Evolutionary conservation across 495 filamentous ascomycete genomes (phyloP).

Genomic region (Penicillium soppii): DNA sequence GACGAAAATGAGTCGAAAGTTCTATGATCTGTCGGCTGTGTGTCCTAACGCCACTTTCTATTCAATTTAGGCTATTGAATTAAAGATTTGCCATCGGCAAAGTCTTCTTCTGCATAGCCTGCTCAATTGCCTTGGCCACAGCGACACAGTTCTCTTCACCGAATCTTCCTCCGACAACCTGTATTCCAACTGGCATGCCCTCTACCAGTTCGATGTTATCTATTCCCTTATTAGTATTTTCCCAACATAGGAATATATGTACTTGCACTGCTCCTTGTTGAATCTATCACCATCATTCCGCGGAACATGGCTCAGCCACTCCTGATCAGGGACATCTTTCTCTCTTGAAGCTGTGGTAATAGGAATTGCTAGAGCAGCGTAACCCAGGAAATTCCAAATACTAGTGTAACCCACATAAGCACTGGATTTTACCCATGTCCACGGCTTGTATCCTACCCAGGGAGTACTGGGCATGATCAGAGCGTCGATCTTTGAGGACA

Average conservation of each 20-base stretch:
- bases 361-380: conserved; percentile 58
- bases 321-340: conserved; percentile 27
- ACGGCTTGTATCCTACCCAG: conserved; percentile 51
- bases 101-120: conserved; percentile 18
- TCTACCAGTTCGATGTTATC: conserved; percentile 47
- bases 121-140: conserved; percentile 39
- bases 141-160: conserved; percentile 49
- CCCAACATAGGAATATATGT: neutral
- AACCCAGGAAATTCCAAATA: conserved; percentile 70
- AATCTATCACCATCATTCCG: conserved; percentile 46
- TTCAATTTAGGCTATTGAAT: neutral
- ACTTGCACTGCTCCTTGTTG: conserved; percentile 43
- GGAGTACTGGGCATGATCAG: conserved; percentile 61
- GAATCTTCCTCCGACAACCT: conserved; percentile 51
- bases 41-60: no score
- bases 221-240: conserved; percentile 7
- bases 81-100: conserved; percentile 11
- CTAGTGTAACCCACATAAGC: conserved; percentile 63
- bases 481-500: conserved; percentile 57
- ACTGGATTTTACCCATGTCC: conserved; percentile 48
- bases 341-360: conserved; percentile 36
- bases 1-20: no score
- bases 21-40: no score
- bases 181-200: conserved; percentile 54
- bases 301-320: conserved; percentile 32